phyloP scores from a whole-genome alignment of 495 filamentous ascomycete genomes.

The Cercophora newfieldiana region DNA sequence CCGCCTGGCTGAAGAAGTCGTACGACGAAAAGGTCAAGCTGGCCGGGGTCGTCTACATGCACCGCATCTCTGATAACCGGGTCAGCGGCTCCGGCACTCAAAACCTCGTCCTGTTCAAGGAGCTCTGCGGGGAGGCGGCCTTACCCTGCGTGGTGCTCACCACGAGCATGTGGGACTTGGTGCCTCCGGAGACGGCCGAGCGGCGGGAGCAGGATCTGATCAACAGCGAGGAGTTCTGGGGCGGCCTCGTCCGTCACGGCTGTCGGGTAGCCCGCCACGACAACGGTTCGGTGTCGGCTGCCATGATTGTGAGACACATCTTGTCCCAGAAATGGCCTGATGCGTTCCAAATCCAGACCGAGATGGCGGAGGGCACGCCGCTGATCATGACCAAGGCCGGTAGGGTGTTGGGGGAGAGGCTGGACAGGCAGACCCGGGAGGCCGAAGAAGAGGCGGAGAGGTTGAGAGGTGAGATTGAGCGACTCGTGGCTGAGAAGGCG shows the following conservation, averaged over 20 bases:
- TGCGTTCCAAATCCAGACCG: background rate
- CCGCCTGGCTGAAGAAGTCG: background rate
- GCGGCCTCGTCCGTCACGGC: background rate
- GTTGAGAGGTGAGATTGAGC: background rate
- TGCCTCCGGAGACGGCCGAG: background rate
- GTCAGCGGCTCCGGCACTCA: background rate
- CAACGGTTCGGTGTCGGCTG: background rate
- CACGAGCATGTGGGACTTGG: conserved; percentile 4
- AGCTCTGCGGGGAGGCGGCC: background rate
- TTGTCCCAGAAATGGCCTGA: background rate
- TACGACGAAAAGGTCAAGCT: background rate
- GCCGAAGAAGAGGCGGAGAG: background rate
- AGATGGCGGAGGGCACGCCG: background rate
- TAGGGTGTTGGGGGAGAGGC: background rate
- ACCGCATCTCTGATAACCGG: conserved; percentile 2
- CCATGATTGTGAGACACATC: background rate
- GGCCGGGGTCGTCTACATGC: conserved; percentile 1
- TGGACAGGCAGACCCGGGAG: background rate
- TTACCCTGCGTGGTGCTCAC: background rate
- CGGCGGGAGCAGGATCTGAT: conserved; percentile 2
- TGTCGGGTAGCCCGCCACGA: background rate
- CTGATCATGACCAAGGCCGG: background rate
- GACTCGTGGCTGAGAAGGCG: background rate
- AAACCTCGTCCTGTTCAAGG: conserved; percentile 3
- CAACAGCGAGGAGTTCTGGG: background rate